Conservation (phyloP, 2,329 filamentous ascomycete species). For the Penicillium sp. region DNA sequence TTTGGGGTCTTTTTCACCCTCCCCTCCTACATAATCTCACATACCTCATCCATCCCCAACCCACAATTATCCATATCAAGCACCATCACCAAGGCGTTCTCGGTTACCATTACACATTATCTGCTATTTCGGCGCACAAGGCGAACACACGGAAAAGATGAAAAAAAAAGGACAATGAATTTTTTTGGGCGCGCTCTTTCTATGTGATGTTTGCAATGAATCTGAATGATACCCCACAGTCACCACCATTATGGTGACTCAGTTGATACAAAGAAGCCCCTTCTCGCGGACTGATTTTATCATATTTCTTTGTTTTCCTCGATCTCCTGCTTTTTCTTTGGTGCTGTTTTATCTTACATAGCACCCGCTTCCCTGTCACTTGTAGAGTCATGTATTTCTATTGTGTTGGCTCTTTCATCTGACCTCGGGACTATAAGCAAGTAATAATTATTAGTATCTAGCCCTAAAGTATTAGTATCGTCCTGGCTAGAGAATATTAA, state of each 20-base stretch:
- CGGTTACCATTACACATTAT: slow-evolving; percentile 3
- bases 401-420: neutral
- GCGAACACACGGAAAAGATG: slow-evolving; percentile 14
- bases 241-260: slow-evolving; percentile 6
- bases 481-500: neutral
- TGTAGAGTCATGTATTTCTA: neutral
- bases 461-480: neutral
- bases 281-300: neutral
- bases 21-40: neutral
- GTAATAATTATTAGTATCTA: neutral
- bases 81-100: slow-evolving; percentile 4
- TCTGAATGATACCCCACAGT: slow-evolving; percentile 27
- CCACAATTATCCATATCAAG: neutral
- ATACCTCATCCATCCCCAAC: neutral
- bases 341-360: neutral
- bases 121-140: slow-evolving; percentile 16
- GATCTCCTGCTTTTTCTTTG: neutral
- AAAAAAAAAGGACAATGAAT: neutral
- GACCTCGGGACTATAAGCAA: neutral
- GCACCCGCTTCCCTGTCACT: neutral
- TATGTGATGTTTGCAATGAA: slow-evolving; percentile 20
- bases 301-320: neutral
- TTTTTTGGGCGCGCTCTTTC: slow-evolving; percentile 1
- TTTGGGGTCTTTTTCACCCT: neutral
- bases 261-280: slow-evolving; percentile 3